A percentile compares a stretch with the other conserved stretches of the same genome.
Evolutionary conservation across 129 eudicot genomes (phyloP).

Genomic region (Lactuca sativa): DNA sequence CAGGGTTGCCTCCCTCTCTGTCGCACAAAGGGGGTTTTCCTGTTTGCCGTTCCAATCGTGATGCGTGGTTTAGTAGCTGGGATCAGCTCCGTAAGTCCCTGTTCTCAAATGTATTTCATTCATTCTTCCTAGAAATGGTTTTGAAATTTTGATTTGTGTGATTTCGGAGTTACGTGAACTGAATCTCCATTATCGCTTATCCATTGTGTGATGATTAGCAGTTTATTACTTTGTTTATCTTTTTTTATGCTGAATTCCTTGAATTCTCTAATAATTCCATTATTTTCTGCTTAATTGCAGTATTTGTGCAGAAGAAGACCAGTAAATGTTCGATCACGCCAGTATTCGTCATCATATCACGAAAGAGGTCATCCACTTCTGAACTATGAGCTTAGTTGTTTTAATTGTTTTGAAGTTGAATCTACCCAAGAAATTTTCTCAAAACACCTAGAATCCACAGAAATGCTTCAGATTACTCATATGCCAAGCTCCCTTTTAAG

Average conservation of each 20-base stretch:
- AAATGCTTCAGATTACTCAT: too few species aligned
- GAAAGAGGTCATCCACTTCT: constrained; percentile 30
- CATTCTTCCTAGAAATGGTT: not conserved
- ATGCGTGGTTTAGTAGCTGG: constrained; percentile 51
- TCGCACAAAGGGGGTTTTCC: not conserved
- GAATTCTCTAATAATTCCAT: not conserved
- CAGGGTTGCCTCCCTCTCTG: not conserved
- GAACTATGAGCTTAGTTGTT: not conserved
- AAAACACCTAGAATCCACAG: too few species aligned
- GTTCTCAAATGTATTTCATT: not conserved
- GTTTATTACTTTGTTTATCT: constrained; percentile 3
- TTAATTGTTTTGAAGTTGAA: not conserved
- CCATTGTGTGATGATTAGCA: not conserved
- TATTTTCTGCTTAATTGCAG: constrained; percentile 33
- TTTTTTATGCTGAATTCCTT: not conserved
- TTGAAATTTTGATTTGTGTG: not conserved
- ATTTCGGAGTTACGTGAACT: constrained; percentile 10
- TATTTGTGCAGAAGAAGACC: constrained; percentile 52
- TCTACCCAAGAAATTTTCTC: too few species aligned
- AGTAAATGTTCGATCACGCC: constrained; percentile 51
- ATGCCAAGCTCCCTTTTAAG: not conserved
- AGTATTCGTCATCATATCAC: constrained; percentile 35
- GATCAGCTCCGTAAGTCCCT: constrained; percentile 41
- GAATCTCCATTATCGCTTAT: not conserved
- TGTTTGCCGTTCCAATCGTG: constrained; percentile 10